Base-by-base conservation (phyloP, 2,329 filamentous ascomycete species). In the Calonectria honghensis region DNA sequence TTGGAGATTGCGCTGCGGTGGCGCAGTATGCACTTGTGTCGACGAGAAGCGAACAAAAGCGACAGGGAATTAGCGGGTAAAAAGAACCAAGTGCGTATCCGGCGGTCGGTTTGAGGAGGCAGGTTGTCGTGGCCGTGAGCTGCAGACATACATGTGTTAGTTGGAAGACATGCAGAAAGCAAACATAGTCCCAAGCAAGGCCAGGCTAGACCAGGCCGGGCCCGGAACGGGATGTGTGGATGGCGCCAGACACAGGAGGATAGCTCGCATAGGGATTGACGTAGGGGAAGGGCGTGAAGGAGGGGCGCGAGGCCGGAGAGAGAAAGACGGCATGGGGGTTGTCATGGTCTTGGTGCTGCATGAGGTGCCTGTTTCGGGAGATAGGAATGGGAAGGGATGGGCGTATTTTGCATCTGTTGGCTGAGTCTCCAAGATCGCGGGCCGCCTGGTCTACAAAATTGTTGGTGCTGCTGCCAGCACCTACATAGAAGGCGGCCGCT, bases 1-100 rank as follows among this genome's bases (percentile, higher is more conserved):
- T 63, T 72, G 65, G 74, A 76, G 75, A 77, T 79, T 75, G 68
- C 68, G 65, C 71, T 74, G 61, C 71, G 65, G 71, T 73, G 71
- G 71, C 71, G 71, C 71, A 73, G 65, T 61, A 24, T 24, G 24
- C 24, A 32, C 32, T 14, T 64, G 41, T 48, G 45, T 48, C 18
- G 45, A 48, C 45, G 6, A 24, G 20, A 24, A 48, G n/a, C n/a
- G 10, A 48, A 24, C 20, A 48, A 54, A 69, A 35, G 59, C 45
- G 69, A 68, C 69, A 66, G 67, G 72, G 54, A 54, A 59, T 16
- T 13, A 13, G 57, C 57, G 54, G 20, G 11, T 59, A 59, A 59
- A 65, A 27, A 7, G 57, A 32, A 4, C 11, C 16, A 48, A 9
- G 54, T 64, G 65, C 52, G 31, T 37, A 51, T 72, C 39, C 4